These are phyloP conservation scores for Clarireedia paspali DNA, from an alignment of 2,329 filamentous ascomycete species.

Conservation along the genomic window DNA sequence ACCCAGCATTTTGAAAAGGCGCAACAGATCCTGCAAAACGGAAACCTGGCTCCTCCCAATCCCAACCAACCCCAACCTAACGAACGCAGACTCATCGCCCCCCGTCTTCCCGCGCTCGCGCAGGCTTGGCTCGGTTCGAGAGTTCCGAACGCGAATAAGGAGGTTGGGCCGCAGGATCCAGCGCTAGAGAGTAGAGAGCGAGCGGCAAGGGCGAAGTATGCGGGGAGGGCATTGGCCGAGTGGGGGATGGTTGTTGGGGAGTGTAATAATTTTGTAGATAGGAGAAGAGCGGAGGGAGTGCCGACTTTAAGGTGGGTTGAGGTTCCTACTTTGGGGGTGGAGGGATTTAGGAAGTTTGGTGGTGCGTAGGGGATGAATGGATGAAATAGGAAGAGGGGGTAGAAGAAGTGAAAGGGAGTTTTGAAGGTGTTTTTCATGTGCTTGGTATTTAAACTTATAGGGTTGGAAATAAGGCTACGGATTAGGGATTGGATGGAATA, in stretches of 20 bases:
- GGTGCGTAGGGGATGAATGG: no score
- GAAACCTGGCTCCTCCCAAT: background rate
- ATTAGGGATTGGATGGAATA: background rate
- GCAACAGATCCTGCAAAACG: slow-evolving; percentile 5
- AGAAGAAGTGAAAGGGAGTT: background rate
- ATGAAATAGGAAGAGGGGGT: background rate
- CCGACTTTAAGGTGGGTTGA: slow-evolving; percentile 60
- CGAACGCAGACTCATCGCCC: slow-evolving; percentile 57
- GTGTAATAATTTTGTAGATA: slow-evolving; percentile 74
- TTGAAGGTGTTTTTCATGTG: no score
- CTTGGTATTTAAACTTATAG: background rate
- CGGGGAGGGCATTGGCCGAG: slow-evolving; percentile 68
- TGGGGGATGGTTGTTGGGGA: slow-evolving; percentile 70
- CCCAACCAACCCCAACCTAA: background rate
- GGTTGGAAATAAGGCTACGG: background rate
- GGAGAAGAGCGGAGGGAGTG: slow-evolving; percentile 67
- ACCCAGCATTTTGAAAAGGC: slow-evolving; percentile 39
- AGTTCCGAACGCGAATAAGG: slow-evolving; percentile 21
- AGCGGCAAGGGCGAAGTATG: slow-evolving; percentile 46
- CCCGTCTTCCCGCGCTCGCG: slow-evolving; percentile 62
- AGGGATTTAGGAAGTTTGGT: slow-evolving; percentile 44
- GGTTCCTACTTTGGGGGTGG: slow-evolving; percentile 56
- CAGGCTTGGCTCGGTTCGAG: slow-evolving; percentile 50
- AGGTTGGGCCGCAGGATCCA: slow-evolving; percentile 23
- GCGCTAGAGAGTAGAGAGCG: slow-evolving; percentile 13